Conservation (phyloP, 176 grass and related monocot genomes). For the Eragrostis nindensis region DNA sequence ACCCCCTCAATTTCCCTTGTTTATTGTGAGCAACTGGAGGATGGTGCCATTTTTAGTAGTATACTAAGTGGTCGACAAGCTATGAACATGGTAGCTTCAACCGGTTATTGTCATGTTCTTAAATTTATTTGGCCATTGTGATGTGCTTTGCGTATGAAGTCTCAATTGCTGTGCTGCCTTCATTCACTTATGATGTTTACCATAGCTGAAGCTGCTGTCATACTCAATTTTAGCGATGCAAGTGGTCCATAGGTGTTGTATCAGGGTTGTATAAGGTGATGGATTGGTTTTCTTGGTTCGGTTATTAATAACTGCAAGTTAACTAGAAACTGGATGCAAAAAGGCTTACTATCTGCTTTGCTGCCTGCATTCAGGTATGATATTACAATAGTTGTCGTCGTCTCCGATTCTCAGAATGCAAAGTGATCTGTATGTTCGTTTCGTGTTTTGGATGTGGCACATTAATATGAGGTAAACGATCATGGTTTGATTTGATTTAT, state of each 20-base stretch:
- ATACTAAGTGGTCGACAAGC: background rate
- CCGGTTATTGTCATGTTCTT: background rate
- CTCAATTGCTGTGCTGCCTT: background rate
- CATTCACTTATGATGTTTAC: background rate
- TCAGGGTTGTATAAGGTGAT: background rate
- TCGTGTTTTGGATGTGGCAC: background rate
- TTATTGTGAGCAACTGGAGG: background rate
- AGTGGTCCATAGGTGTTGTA: background rate
- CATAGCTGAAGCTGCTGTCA: background rate
- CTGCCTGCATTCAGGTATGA: background rate
- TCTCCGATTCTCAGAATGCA: conserved; percentile 1
- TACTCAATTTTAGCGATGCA: background rate
- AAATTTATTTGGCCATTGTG: background rate
- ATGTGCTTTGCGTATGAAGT: background rate
- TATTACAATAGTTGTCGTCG: background rate
- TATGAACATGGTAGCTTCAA: background rate
- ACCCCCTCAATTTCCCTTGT: background rate
- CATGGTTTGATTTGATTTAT: background rate
- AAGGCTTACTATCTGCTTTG: background rate
- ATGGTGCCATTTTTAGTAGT: conserved; percentile 2
- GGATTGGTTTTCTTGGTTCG: background rate
- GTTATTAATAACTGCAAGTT: background rate
- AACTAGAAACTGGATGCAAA: background rate
- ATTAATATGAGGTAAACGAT: background rate
- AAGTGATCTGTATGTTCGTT: background rate